Evolutionary conservation across 192 early-diverging fungal species (phyloP), one percentile per base, ranked within the genome.

Genomic region (Helicostylum pulchrum): DNA sequence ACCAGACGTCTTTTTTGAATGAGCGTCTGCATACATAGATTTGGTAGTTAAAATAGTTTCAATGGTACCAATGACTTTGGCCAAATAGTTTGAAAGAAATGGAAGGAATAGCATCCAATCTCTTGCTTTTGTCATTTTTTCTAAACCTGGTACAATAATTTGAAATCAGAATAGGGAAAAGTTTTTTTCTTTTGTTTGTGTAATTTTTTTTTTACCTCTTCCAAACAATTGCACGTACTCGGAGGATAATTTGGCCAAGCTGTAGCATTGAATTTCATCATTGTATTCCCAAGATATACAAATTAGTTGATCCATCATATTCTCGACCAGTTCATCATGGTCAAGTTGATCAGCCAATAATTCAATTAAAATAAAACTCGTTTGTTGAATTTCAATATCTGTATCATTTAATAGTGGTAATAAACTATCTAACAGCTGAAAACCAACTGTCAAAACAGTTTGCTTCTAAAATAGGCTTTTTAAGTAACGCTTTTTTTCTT

Each of bases 21-120:
- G 1, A 17, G 1, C 8, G 17, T 1, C 3, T 7, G 6, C 3
- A 48, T 17, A 48, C 15, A 48, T 19, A 0, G 46, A 48, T 17
- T 15, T 14, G 4, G 12, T 19, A 14, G 4, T 17, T 12, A 58
- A 36, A n/a, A 58, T 58, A 7, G 17, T 11, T 44, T 39, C 36
- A 34, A 58, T 58, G 5, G 12, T 26, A 23, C 20, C 20, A 15
- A 39, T 17, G 7, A 12, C 20, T 20, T 44, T 58, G 2, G 19
- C 12, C 17, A 43, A 7, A 14, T 58, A 39, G 12, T 58, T 58
- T 4, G 56, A 30, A 15, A 58, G 19, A 44, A 58, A 58, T 7
- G 56, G 56, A 11, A 58, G 36, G 7, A 58, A 26, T 12, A 58
- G 19, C 56, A 58, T 58, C 56, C 56, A 58, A 20, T 58, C 56